A percentile compares a stretch with the other conserved stretches of the same genome.
These are phyloP conservation scores for Samsoniella hepiali DNA, from an alignment of 2,329 filamentous ascomycete species.

Conservation along the genomic window DNA sequence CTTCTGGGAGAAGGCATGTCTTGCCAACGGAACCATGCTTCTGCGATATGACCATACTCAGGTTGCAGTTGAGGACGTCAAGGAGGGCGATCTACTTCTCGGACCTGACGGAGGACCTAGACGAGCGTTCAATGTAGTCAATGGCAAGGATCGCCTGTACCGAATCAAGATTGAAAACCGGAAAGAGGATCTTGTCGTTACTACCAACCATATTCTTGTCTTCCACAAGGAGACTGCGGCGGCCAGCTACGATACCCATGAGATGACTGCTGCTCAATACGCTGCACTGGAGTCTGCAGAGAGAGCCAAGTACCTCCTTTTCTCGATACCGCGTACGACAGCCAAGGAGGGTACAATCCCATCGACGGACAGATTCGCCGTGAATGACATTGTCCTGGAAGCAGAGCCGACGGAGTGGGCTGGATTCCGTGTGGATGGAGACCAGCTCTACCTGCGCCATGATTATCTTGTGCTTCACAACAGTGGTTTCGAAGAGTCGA, in stretches of 20 bases:
- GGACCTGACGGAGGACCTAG: slow-evolving; percentile 47
- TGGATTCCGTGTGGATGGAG: slow-evolving; percentile 48
- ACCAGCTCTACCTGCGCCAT: slow-evolving; percentile 49
- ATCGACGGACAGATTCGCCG: slow-evolving; percentile 35
- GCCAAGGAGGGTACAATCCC: not conserved
- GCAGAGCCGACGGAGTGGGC: slow-evolving; percentile 43
- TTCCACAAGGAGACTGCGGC: slow-evolving; percentile 35
- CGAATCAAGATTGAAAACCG: slow-evolving; percentile 42
- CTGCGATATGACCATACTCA: slow-evolving; percentile 42
- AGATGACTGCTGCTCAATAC: slow-evolving; percentile 46
- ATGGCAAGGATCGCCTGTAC: slow-evolving; percentile 45
- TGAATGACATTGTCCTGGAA: slow-evolving; percentile 43
- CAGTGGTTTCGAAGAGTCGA: slow-evolving; percentile 57
- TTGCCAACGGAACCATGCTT: slow-evolving; percentile 42
- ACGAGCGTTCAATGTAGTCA: slow-evolving; percentile 48
- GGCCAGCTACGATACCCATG: slow-evolving; percentile 38
- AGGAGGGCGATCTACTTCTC: slow-evolving; percentile 46
- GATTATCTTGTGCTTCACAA: slow-evolving; percentile 47
- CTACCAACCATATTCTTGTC: slow-evolving; percentile 47
- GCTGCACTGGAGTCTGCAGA: slow-evolving; percentile 38
- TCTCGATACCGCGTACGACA: slow-evolving; percentile 29
- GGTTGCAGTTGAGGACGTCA: slow-evolving; percentile 46
- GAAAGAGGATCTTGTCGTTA: slow-evolving; percentile 48
- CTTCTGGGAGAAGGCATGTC: slow-evolving; percentile 73
- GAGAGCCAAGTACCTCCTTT: slow-evolving; percentile 34